Base-by-base conservation (phyloP, 2,329 filamentous ascomycete species). In the Aspergillus fructus region DNA sequence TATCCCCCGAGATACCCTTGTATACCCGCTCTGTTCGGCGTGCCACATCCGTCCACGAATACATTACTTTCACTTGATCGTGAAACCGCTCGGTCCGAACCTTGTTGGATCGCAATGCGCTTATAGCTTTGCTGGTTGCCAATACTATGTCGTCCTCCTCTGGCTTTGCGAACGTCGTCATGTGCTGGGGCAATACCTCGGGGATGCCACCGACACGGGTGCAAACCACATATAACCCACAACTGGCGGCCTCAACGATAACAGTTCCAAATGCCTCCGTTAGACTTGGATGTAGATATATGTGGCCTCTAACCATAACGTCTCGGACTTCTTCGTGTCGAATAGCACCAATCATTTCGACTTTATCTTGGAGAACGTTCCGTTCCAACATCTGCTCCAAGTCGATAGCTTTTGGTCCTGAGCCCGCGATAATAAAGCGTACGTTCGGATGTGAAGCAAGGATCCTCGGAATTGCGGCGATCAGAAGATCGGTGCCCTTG, bases 261-360 rank as follows among this genome's bases (percentile, higher is more conserved):
- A 99, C 94, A 0, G 94, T 99, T 21, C 94, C 94, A 67, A 99
- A 99, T 0, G 94, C 94, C 74, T 99, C 94, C 0, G 94, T 99
- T 48, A 99, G 81, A 56, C 90, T 96, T 0, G 94, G 94, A 69
- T 97, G 93, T 1, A 99, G 85, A 71, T 97, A 97, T 62, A 99
- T 96, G 71, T 99, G 93, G 0, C 94, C 94, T 54, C 91, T 86
- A 17, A 97, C 89, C 94, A 99, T 99, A 61, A 99, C 93, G 71
- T 97, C 91, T 62, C 94, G 88, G 15, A 99, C 94, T 68, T 97
- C 92, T 71, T 99, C 96, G 71, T 99, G 94, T 17, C 93, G 89
- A 19, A 99, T 87, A 7, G 93, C 88, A 3, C 94, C 94, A 3
- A 99, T 82, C 80, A 99, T 89, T 68, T 96, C 89, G 9, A 99